Percentiles rank a stretch among this genome's conserved stretches.
Evolutionary conservation across 257 asterid species (phyloP).

Genomic region (Solanum gracilifrons): DNA sequence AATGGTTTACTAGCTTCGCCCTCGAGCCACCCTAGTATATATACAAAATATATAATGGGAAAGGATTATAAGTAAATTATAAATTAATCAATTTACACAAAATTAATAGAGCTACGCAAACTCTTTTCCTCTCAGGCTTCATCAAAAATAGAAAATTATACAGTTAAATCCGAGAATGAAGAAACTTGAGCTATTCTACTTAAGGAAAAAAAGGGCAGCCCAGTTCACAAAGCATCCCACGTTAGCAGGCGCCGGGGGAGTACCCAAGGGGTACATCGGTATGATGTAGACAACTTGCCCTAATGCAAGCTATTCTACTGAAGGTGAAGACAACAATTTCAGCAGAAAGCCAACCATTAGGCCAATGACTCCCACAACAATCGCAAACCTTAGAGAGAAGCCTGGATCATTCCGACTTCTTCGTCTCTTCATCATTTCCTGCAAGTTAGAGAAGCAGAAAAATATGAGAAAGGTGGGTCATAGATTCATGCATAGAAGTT

Average conservation of each 20-base stretch:
- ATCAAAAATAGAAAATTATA: constrained; percentile 3
- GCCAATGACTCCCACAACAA: constrained; percentile 33
- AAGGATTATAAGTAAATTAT: constrained; percentile 3
- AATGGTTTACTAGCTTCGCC: neutral
- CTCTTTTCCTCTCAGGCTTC: constrained; percentile 2
- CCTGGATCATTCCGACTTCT: constrained; percentile 26
- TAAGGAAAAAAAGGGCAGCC: neutral
- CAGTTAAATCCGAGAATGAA: constrained; percentile 7
- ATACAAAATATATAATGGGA: neutral
- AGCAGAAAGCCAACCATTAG: constrained; percentile 29
- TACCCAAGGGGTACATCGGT: neutral
- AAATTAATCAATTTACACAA: constrained; percentile 11
- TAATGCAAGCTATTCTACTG: constrained; percentile 14
- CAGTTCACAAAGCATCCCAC: neutral
- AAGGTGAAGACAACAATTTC: constrained; percentile 27
- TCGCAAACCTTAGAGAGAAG: constrained; percentile 28
- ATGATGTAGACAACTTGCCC: neutral
- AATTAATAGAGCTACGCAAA: constrained; percentile 3
- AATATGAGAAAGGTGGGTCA: neutral
- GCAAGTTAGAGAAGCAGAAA: neutral
- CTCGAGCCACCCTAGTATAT: neutral
- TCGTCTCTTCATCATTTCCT: constrained; percentile 33
- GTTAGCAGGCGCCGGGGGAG: neutral
- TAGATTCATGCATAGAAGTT: neutral
- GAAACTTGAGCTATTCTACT: constrained; percentile 12